Evolutionary conservation across 768 basidiomycete species (phyloP), one percentile per base, ranked within the genome.

Genomic region (Chiua virens): DNA sequence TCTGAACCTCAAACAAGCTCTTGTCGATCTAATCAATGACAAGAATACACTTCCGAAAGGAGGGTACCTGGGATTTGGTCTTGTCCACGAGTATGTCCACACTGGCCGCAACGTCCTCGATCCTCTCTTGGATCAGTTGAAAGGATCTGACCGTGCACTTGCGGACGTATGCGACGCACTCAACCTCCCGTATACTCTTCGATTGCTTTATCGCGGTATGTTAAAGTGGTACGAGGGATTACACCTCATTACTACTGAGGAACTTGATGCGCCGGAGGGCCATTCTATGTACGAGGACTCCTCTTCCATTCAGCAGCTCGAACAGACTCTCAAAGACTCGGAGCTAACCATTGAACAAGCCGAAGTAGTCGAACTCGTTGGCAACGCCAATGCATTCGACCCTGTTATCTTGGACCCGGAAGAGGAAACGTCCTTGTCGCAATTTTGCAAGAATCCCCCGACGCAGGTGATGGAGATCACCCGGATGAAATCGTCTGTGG

Each of bases 61-160:
- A 0, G 52, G 58, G 2, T n/a, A 55, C 18, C 42, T 53, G 1
- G 50, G 50, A 6, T 60, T 47, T 1, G 45, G 58, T 27, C 57
- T 59, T 18, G 32, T 14, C 4, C 59, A 60, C 39, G 42, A 59
- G 23, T 52, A 59, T 15, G 25, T 50, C 10, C 42, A 52, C 23
- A n/a, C n/a, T n/a, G 30, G 1, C n/a, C 2, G 4, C n/a, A 44
- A 52, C 1, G 5, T 44, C 2, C 2, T 60, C 5, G 18, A 30
- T 1, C 20, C 7, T 0, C 21, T 59, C 22, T 11, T 34, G 14
- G 43, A 27, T 3, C 59, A 59, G 37, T n/a, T 60, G 32, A 60
- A 57, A 51, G 54, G 56, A 28, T 42, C n/a, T 1, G 55, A 56
- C 32, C 44, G 55, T 2, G 43, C 40, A 0, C 52, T 57, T 4